These are phyloP conservation scores for Pseudognaphalium luteoalbum DNA, from an alignment of 129 eudicot species.

Conservation along the genomic window DNA sequence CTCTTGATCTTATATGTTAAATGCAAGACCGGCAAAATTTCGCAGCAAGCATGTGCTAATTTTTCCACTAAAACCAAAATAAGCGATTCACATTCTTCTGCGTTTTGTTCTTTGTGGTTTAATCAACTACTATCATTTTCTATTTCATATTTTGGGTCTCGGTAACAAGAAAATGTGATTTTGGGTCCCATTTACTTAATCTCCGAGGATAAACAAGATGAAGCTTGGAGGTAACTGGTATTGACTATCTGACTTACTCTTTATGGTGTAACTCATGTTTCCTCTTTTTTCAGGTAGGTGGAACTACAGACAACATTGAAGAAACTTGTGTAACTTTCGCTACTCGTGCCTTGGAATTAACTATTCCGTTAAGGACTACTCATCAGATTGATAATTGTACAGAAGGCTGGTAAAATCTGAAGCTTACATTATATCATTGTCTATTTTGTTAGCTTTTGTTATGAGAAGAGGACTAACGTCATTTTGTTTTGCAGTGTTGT, in stretches of 20 bases:
- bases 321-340: slow-evolving; percentile 91
- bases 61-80: slow-evolving; percentile 7
- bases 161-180: too few species aligned
- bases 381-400: slow-evolving; percentile 99
- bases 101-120: background rate
- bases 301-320: slow-evolving; percentile 92
- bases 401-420: slow-evolving; percentile 77
- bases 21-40: background rate
- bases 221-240: background rate
- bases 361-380: slow-evolving; percentile 68
- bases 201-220: background rate
- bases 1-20: slow-evolving; percentile 12
- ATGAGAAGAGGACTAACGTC: slow-evolving; percentile 21
- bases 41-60: background rate
- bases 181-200: too few species aligned
- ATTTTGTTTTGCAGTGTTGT: slow-evolving; percentile 67
- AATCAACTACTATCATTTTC: background rate
- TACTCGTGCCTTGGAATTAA: slow-evolving; percentile 80
- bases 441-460: slow-evolving; percentile 31
- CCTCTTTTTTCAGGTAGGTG: slow-evolving; percentile 77
- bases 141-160: background rate
- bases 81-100: background rate
- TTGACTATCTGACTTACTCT: background rate
- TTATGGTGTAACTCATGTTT: background rate
- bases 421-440: slow-evolving; percentile 7